These are phyloP conservation scores for Cadophora malorum DNA, from an alignment of 2,329 filamentous ascomycete species.

Conservation along the genomic window DNA sequence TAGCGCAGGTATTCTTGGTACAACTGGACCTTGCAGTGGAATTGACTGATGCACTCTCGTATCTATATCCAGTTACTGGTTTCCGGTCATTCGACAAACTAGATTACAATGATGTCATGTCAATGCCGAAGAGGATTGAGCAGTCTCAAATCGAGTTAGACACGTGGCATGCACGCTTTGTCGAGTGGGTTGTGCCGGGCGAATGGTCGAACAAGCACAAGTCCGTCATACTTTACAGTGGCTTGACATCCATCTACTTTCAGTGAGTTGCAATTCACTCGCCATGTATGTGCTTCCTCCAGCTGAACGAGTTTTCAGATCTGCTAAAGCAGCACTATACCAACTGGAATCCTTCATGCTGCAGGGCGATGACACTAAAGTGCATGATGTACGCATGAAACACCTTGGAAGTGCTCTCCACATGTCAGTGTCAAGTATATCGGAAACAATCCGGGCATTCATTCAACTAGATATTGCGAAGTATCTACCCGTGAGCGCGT, in stretches of 20 bases:
- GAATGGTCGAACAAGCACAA: constrained; percentile 11
- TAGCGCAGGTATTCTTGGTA: constrained; percentile 37
- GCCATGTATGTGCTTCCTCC: neutral
- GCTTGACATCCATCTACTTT: constrained; percentile 20
- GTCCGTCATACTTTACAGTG: constrained; percentile 20
- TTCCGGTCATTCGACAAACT: constrained; percentile 8
- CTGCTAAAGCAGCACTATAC: constrained; percentile 21
- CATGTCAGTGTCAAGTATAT: constrained; percentile 17
- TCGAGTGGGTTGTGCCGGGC: neutral
- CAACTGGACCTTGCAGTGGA: constrained; percentile 27
- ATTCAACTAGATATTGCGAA: constrained; percentile 20
- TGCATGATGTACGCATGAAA: constrained; percentile 15
- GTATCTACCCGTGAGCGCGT: constrained; percentile 21
- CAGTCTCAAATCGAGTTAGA: neutral
- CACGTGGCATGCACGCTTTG: constrained; percentile 9
- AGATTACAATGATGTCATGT: constrained; percentile 18
- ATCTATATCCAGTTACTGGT: constrained; percentile 22
- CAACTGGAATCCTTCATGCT: constrained; percentile 22
- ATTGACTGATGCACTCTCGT: constrained; percentile 23
- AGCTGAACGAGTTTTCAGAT: constrained; percentile 7
- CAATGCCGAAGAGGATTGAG: constrained; percentile 17
- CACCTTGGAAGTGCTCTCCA: constrained; percentile 20
- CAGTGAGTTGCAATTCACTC: constrained; percentile 9
- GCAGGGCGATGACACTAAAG: neutral
- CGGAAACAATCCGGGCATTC: constrained; percentile 17